Percentiles rank a stretch among this genome's conserved stretches.
phyloP scores from a whole-genome alignment of 2,329 filamentous ascomycete genomes.

The Fusarium pseudoanthophilum region DNA sequence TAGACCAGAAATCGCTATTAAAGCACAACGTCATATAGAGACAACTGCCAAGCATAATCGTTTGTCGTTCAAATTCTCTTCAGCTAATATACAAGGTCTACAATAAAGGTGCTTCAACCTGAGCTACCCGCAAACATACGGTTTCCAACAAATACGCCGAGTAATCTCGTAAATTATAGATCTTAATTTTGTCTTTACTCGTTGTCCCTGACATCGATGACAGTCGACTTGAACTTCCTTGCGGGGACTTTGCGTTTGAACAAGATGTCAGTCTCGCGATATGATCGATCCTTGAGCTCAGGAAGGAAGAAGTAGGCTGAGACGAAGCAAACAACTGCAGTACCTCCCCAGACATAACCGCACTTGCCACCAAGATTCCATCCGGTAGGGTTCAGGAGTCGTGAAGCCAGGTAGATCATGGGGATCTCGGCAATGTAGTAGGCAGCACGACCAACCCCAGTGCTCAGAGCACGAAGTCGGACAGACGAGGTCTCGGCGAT shows the following conservation, averaged over 20 bases:
- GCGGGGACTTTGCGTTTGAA: slow-evolving; percentile 65
- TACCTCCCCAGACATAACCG: slow-evolving; percentile 69
- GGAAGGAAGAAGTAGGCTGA: slow-evolving; percentile 61
- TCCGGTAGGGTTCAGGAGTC: slow-evolving; percentile 67
- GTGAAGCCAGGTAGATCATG: slow-evolving; percentile 70
- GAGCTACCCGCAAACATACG: neutral
- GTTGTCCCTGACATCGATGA: slow-evolving; percentile 68
- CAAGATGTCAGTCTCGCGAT: slow-evolving; percentile 70
- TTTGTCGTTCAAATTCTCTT: neutral
- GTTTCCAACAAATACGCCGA: neutral
- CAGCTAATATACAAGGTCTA: neutral
- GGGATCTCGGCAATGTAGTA: slow-evolving; percentile 75
- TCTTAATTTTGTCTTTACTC: slow-evolving; percentile 57
- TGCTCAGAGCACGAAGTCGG: slow-evolving; percentile 71
- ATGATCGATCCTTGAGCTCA: slow-evolving; percentile 67
- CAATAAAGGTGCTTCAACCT: no score
- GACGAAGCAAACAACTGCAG: slow-evolving; percentile 65
- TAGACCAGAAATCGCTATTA: neutral
- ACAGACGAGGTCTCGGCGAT: slow-evolving; percentile 74
- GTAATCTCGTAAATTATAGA: neutral
- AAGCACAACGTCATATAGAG: neutral
- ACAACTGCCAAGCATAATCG: no score
- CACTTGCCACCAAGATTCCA: slow-evolving; percentile 63
- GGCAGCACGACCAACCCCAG: slow-evolving; percentile 69
- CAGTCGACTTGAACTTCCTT: slow-evolving; percentile 65